Evolutionary conservation across 2,329 filamentous ascomycete genomes (phyloP).

Genomic region (Pleomassaria siparia): DNA sequence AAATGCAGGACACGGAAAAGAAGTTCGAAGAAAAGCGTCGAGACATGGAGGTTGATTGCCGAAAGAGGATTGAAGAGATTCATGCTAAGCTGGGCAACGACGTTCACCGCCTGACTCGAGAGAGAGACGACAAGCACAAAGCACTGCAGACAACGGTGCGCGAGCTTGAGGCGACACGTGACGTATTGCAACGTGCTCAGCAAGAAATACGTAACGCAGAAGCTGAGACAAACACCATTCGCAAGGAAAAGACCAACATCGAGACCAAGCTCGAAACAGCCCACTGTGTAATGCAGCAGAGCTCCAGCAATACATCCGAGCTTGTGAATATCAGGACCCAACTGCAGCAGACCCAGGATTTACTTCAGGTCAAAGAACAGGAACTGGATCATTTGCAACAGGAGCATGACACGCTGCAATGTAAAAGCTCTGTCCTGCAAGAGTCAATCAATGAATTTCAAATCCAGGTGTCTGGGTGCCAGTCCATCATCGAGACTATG

Average conservation of each 20-base stretch:
- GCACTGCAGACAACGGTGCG: slow-evolving; percentile 1
- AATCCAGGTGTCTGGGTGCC: slow-evolving; percentile 12
- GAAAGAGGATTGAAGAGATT: slow-evolving; percentile 12
- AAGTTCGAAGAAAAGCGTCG: neutral
- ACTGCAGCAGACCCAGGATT: slow-evolving; percentile 8
- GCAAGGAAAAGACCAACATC: slow-evolving; percentile 11
- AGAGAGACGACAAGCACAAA: slow-evolving; percentile 17
- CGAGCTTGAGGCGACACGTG: slow-evolving; percentile 12
- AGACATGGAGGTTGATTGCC: slow-evolving; percentile 5
- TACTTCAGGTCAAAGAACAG: slow-evolving; percentile 5
- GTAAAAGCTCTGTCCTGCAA: slow-evolving; percentile 7
- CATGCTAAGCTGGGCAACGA: slow-evolving; percentile 16
- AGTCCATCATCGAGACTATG: slow-evolving; percentile 11
- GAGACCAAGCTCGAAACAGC: slow-evolving; percentile 9
- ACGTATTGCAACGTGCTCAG: slow-evolving; percentile 7
- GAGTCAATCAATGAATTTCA: slow-evolving; percentile 9
- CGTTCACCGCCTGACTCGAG: slow-evolving; percentile 14
- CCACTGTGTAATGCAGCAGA: neutral
- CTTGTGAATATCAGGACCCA: slow-evolving; percentile 12
- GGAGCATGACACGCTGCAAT: slow-evolving; percentile 3
- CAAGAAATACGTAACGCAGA: slow-evolving; percentile 6
- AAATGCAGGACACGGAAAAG: neutral
- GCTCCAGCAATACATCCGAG: slow-evolving; percentile 6
- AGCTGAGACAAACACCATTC: slow-evolving; percentile 11
- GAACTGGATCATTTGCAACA: slow-evolving; percentile 9